These are phyloP conservation scores for Nicotiana tomentosiformis DNA, from an alignment of 257 asterid species.

Conservation along the genomic window DNA sequence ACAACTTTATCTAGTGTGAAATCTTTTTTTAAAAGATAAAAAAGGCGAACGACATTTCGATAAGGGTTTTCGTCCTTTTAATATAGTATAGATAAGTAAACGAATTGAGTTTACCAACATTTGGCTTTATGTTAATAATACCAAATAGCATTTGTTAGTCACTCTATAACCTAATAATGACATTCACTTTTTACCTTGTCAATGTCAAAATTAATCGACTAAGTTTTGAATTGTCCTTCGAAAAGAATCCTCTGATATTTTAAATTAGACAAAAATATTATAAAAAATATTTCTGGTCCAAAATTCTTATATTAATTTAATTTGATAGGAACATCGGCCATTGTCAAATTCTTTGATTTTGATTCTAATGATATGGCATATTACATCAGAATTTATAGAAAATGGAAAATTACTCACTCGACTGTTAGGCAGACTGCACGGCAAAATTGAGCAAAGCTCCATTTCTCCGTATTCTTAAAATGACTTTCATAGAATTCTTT, in stretches of 20 bases:
- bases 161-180: background rate
- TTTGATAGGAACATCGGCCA: background rate
- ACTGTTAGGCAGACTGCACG: slow-evolving; percentile 66
- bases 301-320: background rate
- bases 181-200: background rate
- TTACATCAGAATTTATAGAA: background rate
- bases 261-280: background rate
- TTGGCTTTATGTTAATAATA: no score
- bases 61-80: no score
- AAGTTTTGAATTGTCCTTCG: background rate
- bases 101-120: no score
- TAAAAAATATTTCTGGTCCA: background rate
- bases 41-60: no score
- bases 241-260: background rate
- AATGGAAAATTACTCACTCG: slow-evolving; percentile 31
- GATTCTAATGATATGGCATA: background rate
- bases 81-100: no score
- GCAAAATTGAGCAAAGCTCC: slow-evolving; percentile 36
- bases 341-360: background rate
- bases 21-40: no score
- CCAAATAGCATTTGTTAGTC: background rate
- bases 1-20: no score
- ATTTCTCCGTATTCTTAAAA: slow-evolving; percentile 12
- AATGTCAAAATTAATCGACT: background rate
- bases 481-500: slow-evolving; percentile 37